These are phyloP conservation scores for Candida mesenterica DNA, from an alignment of 1,139 yeast genomes.

Conservation along the genomic window DNA sequence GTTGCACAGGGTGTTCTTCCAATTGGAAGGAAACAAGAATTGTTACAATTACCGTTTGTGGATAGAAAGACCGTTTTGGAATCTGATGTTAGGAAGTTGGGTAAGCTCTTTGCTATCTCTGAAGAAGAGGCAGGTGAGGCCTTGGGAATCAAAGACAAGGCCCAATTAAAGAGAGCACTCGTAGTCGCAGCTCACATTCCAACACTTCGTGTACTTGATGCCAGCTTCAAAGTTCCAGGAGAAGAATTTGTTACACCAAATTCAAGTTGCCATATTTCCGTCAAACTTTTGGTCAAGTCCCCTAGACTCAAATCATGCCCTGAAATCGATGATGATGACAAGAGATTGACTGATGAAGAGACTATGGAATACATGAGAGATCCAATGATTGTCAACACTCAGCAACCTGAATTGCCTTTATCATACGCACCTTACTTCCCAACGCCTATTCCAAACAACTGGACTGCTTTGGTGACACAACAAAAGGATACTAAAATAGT, in stretches of 20 bases:
- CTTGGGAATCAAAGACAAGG: conserved; percentile 53
- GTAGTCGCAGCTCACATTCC: conserved; percentile 69
- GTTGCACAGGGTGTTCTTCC: conserved; percentile 77
- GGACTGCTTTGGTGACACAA: conserved; percentile 66
- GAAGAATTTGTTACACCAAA: conserved; percentile 73
- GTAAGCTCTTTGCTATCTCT: conserved; percentile 61
- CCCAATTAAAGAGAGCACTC: conserved; percentile 48
- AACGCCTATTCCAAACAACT: conserved; percentile 44
- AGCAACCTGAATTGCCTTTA: conserved; percentile 64
- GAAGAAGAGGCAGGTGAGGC: conserved; percentile 54
- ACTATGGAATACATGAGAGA: conserved; percentile 66
- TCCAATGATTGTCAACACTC: conserved; percentile 64
- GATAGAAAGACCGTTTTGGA: conserved; percentile 42
- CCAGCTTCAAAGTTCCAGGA: conserved; percentile 86
- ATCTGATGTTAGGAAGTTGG: conserved; percentile 54
- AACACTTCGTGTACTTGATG: conserved; percentile 61
- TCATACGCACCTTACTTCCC: conserved; percentile 80
- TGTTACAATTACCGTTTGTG: conserved; percentile 80
- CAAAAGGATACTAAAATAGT: conserved; percentile 79
- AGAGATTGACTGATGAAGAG: conserved; percentile 42
- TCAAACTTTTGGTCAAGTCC: conserved; percentile 76
- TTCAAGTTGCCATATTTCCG: conserved; percentile 69
- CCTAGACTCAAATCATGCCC: conserved; percentile 63
- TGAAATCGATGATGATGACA: conserved; percentile 40
- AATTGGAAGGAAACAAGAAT: conserved; percentile 55